phyloP scores from a whole-genome alignment of 139 green algal genomes.

The Ulvella scutata region DNA sequence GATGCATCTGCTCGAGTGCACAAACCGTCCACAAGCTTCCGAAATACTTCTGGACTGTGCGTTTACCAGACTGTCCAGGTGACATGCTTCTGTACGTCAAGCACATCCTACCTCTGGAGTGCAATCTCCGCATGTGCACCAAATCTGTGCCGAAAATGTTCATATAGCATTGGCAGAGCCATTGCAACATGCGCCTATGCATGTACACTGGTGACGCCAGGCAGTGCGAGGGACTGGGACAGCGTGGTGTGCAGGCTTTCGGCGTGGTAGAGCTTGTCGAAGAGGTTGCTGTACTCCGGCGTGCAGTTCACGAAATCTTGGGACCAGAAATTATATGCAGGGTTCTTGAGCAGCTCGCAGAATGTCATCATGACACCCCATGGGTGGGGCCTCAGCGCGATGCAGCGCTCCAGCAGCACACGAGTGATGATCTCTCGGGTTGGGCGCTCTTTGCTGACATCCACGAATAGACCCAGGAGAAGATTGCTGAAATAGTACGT shows the following conservation, averaged over 20 bases:
- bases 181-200: no score
- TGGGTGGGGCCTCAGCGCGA: conserved; percentile 86
- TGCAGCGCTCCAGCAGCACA: conserved; percentile 92
- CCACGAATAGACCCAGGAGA: conserved; percentile 82
- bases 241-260: not conserved
- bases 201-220: not conserved
- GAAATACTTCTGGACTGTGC: no score
- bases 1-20: no score
- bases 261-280: conserved; percentile 43
- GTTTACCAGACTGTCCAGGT: no score
- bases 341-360: conserved; percentile 99
- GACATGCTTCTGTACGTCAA: no score
- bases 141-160: no score
- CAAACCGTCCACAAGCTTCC: no score
- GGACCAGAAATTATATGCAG: conserved; percentile 92
- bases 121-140: no score
- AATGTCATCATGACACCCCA: conserved; percentile 96
- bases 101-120: no score
- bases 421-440: conserved; percentile 92
- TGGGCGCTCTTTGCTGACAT: conserved; percentile 20
- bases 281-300: conserved; percentile 91
- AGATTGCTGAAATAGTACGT: conserved; percentile 98
- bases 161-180: no score
- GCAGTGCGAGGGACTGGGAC: not conserved
- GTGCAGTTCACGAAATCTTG: conserved; percentile 86